Conservation (phyloP, 495 filamentous ascomycete species). For the Aspergillus heteromorphus region DNA sequence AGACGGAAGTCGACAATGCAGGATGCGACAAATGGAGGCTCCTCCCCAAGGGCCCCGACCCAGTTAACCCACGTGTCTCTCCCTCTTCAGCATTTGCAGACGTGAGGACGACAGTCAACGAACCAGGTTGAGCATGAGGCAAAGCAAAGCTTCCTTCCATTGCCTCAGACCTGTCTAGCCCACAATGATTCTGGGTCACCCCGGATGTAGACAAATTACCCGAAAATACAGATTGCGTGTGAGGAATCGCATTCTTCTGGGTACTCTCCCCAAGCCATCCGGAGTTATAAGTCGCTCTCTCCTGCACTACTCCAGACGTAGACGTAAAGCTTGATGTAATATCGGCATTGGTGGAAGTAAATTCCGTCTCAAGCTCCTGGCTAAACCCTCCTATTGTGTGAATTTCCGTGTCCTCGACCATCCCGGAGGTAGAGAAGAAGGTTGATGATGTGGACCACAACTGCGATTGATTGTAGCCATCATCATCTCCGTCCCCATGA, state of each 20-base stretch:
- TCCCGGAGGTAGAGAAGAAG: background rate
- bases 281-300: background rate
- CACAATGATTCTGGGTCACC: background rate
- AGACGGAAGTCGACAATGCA: no score
- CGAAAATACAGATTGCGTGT: background rate
- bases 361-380: background rate
- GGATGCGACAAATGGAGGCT: no score
- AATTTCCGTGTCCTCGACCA: background rate
- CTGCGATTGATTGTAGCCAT: background rate
- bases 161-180: background rate
- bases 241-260: background rate
- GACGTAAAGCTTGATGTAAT: background rate
- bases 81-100: background rate
- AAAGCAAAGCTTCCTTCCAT: background rate
- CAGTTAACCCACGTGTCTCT: background rate
- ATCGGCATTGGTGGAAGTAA: background rate
- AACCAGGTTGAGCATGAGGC: background rate
- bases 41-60: no score
- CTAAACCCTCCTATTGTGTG: background rate
- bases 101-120: background rate
- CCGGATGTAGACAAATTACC: background rate
- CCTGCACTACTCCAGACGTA: background rate
- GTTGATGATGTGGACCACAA: background rate
- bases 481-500: background rate
- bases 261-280: background rate